A percentile compares a stretch with the other conserved stretches of the same genome.
Evolutionary conservation across 2,329 filamentous ascomycete genomes (phyloP).

Genomic region (Aspergillus alliaceus): DNA sequence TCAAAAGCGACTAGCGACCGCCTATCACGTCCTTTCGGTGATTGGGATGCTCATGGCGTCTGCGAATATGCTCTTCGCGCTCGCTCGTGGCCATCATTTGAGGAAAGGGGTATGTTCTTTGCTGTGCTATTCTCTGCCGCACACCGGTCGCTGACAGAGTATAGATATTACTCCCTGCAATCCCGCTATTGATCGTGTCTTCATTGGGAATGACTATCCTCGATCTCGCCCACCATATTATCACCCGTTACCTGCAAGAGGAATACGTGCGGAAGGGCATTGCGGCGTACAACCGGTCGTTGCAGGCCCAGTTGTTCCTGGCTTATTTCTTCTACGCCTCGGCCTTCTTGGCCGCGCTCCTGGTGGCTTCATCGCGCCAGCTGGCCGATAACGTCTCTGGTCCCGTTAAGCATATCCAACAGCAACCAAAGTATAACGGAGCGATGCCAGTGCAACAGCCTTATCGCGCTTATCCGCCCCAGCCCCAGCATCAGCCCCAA

Average conservation of each 20-base stretch:
- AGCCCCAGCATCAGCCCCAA: not conserved
- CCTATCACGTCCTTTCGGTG: slow-evolving; percentile 11
- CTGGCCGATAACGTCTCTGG: not conserved
- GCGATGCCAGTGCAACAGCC: not conserved
- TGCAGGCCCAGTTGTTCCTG: slow-evolving; percentile 9
- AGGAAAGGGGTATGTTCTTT: slow-evolving; percentile 10
- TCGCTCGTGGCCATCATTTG: slow-evolving; percentile 1
- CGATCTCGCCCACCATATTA: slow-evolving; percentile 1
- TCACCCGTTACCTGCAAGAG: not conserved
- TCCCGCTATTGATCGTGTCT: slow-evolving; percentile 3
- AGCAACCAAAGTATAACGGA: not conserved
- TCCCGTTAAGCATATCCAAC: not conserved
- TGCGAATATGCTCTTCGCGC: slow-evolving; percentile 9
- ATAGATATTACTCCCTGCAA: slow-evolving; percentile 3
- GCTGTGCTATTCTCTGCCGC: not conserved
- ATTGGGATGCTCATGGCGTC: slow-evolving; percentile 9
- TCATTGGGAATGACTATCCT: slow-evolving; percentile 7
- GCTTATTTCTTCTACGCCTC: slow-evolving; percentile 9
- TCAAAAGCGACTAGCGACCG: not conserved
- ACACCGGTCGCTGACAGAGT: not conserved
- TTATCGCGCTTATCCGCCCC: not conserved
- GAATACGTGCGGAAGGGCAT: not conserved
- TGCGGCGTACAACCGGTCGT: not conserved
- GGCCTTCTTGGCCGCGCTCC: slow-evolving; percentile 6
- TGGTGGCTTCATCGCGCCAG: not conserved